Base-by-base conservation (phyloP, 2,329 filamentous ascomycete genomes). In the Scopulariopsis brevicaulis region DNA sequence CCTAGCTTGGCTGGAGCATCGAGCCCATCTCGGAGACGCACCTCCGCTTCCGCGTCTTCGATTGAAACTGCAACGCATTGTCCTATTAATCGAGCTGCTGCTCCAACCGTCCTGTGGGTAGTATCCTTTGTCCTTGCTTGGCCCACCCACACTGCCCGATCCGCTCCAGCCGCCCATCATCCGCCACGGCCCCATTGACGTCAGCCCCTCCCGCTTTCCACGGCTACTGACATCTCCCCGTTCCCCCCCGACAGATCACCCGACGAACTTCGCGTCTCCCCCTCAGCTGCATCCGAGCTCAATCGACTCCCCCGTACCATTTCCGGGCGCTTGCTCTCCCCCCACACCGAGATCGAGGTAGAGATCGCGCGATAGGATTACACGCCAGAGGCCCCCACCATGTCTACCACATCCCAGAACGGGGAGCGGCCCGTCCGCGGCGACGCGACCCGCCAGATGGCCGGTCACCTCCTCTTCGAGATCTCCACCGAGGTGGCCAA, bases 401-500 rank as follows among this genome's bases (percentile, higher is more conserved):
- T 57, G 55, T 18, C 55, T 22, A 11, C 48, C 18, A 15, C 28
- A 24, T 40, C 32, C 50, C 46, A 53, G n/a, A 35, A 53, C 37
- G 37, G 54, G 35, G 48, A 57, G 20, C 20, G 8, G 12, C 35
- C 37, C 34, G 34, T 53, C 48, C 55, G 55, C 32, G 55, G 55
- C 11, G 48, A 52, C 24, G 50, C 55, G 14, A 43, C 73, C 62
- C 80, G 81, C 65, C 92, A 97, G 75, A 89, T 97, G 67, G 91
- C 89, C 77, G 94, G 96, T 73, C 94, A 97, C 75, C 80, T 95
- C 68, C 87, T 99, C 65, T 99, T 99, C 70, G 94, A 99, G 77
- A 80, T 97, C 67, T 91, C 94, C 61, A 97, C 94, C 24, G 94
- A 99, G 72, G 94, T 97, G 65, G 94, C 94, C 62, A 96, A 97